Percentiles rank a stretch among this genome's conserved stretches.
Evolutionary conservation across 2,329 filamentous ascomycete species (phyloP).

Genomic region (Elsinoe fawcettii): DNA sequence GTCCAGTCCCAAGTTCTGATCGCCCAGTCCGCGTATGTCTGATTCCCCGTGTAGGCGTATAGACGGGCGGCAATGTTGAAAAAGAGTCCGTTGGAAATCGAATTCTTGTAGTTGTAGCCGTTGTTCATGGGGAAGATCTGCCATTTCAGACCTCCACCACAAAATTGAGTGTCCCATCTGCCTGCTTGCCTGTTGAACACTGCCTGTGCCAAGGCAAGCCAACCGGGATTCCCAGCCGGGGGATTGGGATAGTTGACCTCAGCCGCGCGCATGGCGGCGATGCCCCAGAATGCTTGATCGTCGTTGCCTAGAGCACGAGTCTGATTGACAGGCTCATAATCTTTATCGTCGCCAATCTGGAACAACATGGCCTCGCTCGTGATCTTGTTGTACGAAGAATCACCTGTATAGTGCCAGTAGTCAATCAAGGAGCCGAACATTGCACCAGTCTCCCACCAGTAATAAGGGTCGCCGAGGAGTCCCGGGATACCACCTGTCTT

Average conservation of each 20-base stretch:
- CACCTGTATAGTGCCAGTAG: conserved; percentile 63
- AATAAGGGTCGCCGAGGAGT: conserved; percentile 44
- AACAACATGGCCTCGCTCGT: conserved; percentile 51
- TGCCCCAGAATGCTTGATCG: conserved; percentile 51
- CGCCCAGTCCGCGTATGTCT: conserved; percentile 72
- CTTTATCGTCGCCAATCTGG: conserved; percentile 49
- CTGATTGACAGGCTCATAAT: conserved; percentile 50
- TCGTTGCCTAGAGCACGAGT: conserved; percentile 43
- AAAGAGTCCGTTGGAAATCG: conserved; percentile 51
- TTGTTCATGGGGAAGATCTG: conserved; percentile 73
- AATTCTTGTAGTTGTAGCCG: conserved; percentile 55
- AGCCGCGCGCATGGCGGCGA: conserved; percentile 48
- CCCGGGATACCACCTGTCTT: conserved; percentile 17
- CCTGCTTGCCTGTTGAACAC: conserved; percentile 31
- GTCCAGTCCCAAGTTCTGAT: conserved; percentile 57
- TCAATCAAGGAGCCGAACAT: conserved; percentile 61
- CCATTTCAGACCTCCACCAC: conserved; percentile 31
- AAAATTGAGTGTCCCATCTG: conserved; percentile 29
- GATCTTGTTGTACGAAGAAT: conserved; percentile 54
- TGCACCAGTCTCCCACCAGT: conserved; percentile 62
- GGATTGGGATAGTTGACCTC: conserved; percentile 42
- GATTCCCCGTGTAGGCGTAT: conserved; percentile 68
- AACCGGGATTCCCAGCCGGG: conserved; percentile 33
- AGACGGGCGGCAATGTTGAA: conserved; percentile 58
- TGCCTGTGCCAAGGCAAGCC: conserved; percentile 36